phyloP scores from a whole-genome alignment of 305 asterid genomes.

The Euphrasia arctica region DNA sequence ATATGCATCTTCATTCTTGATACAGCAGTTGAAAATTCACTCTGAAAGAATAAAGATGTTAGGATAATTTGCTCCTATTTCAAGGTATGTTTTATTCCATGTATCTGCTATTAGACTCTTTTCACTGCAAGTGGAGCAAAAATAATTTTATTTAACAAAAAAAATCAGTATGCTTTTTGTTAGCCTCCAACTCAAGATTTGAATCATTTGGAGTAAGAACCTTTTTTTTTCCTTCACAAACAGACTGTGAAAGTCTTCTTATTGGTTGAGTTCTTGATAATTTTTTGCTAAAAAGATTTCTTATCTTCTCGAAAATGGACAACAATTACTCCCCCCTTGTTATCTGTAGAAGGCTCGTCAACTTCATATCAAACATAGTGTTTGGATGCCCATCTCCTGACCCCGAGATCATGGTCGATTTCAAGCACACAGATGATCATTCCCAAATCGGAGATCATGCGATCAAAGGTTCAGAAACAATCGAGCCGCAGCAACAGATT shows the following conservation, averaged over 20 bases:
- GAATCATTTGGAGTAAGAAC: conserved; percentile 6
- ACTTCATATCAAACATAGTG: conserved; percentile 27
- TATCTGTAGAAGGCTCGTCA: conserved; percentile 33
- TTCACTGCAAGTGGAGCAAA: not conserved
- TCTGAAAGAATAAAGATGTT: no score
- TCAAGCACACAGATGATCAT: conserved; percentile 35
- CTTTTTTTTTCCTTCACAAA: not conserved
- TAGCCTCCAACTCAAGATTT: conserved; percentile 30
- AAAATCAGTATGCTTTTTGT: conserved; percentile 22
- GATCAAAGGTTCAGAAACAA: conserved; percentile 6
- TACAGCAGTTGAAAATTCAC: no score
- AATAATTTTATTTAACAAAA: not conserved
- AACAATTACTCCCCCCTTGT: conserved; percentile 25
- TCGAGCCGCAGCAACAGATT: not conserved
- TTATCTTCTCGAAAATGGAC: conserved; percentile 15
- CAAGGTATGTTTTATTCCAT: not conserved
- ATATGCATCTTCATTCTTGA: no score
- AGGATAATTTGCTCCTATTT: not conserved
- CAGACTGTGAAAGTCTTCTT: not conserved
- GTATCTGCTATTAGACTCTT: not conserved
- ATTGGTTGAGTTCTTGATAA: not conserved
- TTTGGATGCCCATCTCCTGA: conserved; percentile 12
- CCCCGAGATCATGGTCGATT: conserved; percentile 36
- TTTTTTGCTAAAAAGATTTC: not conserved
- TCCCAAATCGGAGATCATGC: no score